Evolutionary conservation across 2,329 filamentous ascomycete genomes (phyloP).

Genomic region (Claviceps citrina): DNA sequence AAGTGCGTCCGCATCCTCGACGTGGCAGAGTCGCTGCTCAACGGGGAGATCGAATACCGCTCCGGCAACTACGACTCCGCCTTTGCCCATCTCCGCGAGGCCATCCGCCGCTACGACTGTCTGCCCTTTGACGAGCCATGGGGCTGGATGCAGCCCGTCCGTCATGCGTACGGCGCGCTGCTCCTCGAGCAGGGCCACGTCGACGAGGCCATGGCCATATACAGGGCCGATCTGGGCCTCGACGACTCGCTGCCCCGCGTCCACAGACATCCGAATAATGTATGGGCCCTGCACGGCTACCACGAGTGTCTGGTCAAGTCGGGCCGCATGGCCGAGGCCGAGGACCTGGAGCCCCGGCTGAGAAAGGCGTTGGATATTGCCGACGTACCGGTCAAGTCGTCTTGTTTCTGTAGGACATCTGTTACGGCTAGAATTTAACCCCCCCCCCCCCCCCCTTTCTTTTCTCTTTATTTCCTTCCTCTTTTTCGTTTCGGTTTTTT

Average conservation of each 20-base stretch:
- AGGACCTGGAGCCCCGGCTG: constrained; percentile 26
- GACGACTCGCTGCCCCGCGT: constrained; percentile 46
- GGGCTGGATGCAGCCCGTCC: constrained; percentile 64
- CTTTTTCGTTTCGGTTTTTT: neutral
- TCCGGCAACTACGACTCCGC: constrained; percentile 40
- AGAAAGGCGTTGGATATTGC: constrained; percentile 36
- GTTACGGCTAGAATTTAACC: neutral
- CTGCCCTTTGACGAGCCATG: constrained; percentile 61
- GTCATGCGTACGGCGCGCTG: constrained; percentile 56
- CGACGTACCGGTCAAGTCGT: constrained; percentile 39
- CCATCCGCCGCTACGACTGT: constrained; percentile 44
- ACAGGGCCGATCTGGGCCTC: constrained; percentile 45
- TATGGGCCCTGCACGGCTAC: constrained; percentile 61
- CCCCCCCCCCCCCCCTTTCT: too few species aligned
- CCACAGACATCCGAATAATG: constrained; percentile 53
- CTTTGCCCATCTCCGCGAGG: constrained; percentile 40
- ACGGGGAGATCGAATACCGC: constrained; percentile 61
- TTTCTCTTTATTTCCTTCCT: neutral
- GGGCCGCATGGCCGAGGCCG: constrained; percentile 28
- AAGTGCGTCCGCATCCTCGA: constrained; percentile 39
- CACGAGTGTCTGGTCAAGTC: constrained; percentile 48
- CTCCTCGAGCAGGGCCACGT: constrained; percentile 49
- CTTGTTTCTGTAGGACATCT: constrained; percentile 15
- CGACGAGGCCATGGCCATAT: constrained; percentile 40
- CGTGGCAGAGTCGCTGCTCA: constrained; percentile 51